Evolutionary conservation across 371 early-diverging fungal species (phyloP).

Genomic region (Mucor sp.): DNA sequence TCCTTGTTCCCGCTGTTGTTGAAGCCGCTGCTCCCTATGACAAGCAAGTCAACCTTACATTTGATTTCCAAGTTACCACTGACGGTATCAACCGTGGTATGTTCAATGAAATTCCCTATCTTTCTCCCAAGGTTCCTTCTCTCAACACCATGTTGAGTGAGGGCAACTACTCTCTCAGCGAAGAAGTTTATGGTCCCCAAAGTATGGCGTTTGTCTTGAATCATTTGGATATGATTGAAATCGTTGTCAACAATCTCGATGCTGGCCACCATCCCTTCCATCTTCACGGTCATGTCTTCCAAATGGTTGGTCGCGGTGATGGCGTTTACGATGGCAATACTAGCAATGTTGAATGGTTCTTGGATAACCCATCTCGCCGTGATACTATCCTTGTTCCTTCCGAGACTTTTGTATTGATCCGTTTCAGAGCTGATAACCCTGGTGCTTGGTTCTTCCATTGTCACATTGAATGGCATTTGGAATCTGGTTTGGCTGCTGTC

Average conservation of each 20-base stretch:
- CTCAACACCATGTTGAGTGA: slow-evolving; percentile 68
- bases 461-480: slow-evolving; percentile 81
- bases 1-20: slow-evolving; percentile 42
- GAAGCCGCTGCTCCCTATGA: slow-evolving; percentile 47
- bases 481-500: slow-evolving; percentile 59
- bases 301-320: slow-evolving; percentile 54
- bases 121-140: slow-evolving; percentile 67
- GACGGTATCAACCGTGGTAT: slow-evolving; percentile 82
- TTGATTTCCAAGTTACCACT: slow-evolving; percentile 64
- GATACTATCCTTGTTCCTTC: slow-evolving; percentile 58
- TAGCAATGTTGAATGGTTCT: slow-evolving; percentile 29
- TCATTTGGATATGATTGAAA: slow-evolving; percentile 51
- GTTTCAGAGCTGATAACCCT: slow-evolving; percentile 67
- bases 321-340: slow-evolving; percentile 48
- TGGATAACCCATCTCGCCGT: slow-evolving; percentile 64
- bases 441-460: slow-evolving; percentile 69
- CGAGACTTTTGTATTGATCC: slow-evolving; percentile 50
- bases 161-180: slow-evolving; percentile 54
- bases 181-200: slow-evolving; percentile 69
- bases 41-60: slow-evolving; percentile 57
- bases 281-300: slow-evolving; percentile 67
- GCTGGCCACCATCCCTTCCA: slow-evolving; percentile 50
- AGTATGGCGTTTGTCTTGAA: slow-evolving; percentile 52
- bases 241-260: slow-evolving; percentile 67
- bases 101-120: slow-evolving; percentile 80